phyloP scores from a whole-genome alignment of 192 early-diverging fungal genomes.

The Thamnidium elegans region DNA sequence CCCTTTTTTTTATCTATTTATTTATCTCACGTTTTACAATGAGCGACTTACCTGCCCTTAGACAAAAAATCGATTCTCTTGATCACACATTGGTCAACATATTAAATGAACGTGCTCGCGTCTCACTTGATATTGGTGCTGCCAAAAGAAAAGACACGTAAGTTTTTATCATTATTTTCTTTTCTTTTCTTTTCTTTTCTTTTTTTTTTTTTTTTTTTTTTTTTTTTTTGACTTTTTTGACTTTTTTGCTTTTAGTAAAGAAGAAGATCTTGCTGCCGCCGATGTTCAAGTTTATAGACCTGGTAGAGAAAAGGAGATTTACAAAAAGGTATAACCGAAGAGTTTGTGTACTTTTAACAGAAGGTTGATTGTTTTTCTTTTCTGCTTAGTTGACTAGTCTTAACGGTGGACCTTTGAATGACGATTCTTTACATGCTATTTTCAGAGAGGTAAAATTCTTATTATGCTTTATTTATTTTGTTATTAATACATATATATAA shows the following conservation, averaged over 20 bases:
- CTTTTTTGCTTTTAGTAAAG: conserved; percentile 19
- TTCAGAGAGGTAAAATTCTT: conserved; percentile 33
- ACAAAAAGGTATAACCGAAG: conserved; percentile 55
- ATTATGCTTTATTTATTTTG: background rate
- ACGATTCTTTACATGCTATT: conserved; percentile 65
- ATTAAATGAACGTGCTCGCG: conserved; percentile 78
- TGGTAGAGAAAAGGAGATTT: conserved; percentile 73
- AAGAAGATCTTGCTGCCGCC: conserved; percentile 13
- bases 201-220: background rate
- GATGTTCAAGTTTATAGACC: conserved; percentile 73
- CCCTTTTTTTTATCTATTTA: background rate
- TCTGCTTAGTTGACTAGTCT: conserved; percentile 51
- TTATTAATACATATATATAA: conserved; percentile 35
- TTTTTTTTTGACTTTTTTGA: background rate
- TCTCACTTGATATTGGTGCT: conserved; percentile 77
- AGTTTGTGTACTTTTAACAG: background rate
- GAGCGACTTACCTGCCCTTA: conserved; percentile 54
- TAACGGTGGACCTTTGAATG: conserved; percentile 77
- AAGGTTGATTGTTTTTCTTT: background rate
- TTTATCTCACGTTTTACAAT: conserved; percentile 7
- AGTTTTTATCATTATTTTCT: background rate
- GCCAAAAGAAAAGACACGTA: conserved; percentile 53
- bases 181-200: background rate
- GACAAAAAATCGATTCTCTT: conserved; percentile 69
- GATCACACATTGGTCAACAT: conserved; percentile 72